Percentiles rank a stretch among this genome's conserved stretches.
Conservation (phyloP, 805 yeast species). For the Candida piceae region DNA sequence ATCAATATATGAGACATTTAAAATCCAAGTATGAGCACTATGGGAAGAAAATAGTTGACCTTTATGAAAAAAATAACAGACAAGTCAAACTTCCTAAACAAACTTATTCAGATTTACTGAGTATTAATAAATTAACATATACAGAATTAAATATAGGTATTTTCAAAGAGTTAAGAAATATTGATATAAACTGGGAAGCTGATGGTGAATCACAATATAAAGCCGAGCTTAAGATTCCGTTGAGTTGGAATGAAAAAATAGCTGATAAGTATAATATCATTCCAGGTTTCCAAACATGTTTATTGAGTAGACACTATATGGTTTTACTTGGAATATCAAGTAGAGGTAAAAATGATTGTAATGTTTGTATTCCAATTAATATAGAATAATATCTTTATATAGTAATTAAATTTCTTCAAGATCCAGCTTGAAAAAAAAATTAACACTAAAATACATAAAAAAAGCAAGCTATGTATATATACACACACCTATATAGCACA, state of each 20-base stretch:
- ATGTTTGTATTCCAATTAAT: slow-evolving; percentile 5
- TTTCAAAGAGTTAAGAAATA: background rate
- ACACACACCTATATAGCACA: too few species aligned
- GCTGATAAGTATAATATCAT: slow-evolving; percentile 45
- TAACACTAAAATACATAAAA: too few species aligned
- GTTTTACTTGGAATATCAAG: slow-evolving; percentile 10
- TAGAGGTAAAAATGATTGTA: slow-evolving; percentile 2
- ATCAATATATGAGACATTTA: background rate
- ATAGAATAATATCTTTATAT: background rate
- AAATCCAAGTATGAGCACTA: slow-evolving; percentile 6
- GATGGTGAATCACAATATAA: slow-evolving; percentile 1
- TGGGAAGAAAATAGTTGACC: background rate
- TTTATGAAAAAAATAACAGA: background rate
- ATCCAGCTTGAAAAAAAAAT: too few species aligned
- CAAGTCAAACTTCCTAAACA: slow-evolving; percentile 6
- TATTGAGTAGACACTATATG: slow-evolving; percentile 54
- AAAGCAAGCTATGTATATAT: too few species aligned
- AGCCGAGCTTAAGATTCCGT: slow-evolving; percentile 7
- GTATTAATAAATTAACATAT: slow-evolving; percentile 17
- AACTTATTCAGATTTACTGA: slow-evolving; percentile 25
- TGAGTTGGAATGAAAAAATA: slow-evolving; percentile 2
- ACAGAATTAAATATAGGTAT: slow-evolving; percentile 2
- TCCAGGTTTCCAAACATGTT: slow-evolving; percentile 62
- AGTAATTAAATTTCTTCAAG: too few species aligned
- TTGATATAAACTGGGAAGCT: background rate